Evolutionary conservation across 2,329 filamentous ascomycete genomes (phyloP).

Genomic region (Sporothrix phasma): DNA sequence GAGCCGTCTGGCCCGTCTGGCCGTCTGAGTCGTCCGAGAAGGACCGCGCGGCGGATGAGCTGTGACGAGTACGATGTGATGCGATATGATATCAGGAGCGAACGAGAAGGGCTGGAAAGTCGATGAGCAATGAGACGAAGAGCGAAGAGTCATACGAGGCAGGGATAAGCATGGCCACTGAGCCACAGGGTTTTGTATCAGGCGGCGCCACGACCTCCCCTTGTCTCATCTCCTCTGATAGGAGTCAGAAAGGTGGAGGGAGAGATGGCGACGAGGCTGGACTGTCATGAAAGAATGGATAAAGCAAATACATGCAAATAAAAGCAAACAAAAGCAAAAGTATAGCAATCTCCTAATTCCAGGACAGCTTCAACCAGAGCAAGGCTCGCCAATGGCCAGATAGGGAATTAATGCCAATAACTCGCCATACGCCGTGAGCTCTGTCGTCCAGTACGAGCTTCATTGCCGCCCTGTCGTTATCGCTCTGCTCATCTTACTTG

Average conservation of each 20-base stretch:
- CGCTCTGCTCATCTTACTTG: neutral
- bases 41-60: constrained; percentile 22
- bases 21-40: neutral
- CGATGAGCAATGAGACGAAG: neutral
- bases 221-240: constrained; percentile 6
- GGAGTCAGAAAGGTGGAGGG: neutral
- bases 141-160: neutral
- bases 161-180: neutral
- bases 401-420: too few species aligned
- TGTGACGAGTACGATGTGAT: constrained; percentile 24
- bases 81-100: neutral
- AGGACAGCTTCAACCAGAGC: too few species aligned
- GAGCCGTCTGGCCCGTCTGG: neutral
- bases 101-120: neutral
- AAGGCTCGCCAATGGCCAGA: too few species aligned
- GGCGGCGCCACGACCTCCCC: neutral
- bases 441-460: neutral
- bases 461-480: neutral
- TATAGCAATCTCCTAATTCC: neutral
- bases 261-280: neutral
- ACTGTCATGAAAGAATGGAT: neutral
- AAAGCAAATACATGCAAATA: too few species aligned
- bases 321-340: neutral
- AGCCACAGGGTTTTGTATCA: neutral
- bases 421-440: too few species aligned